Evolutionary conservation across 805 yeast species (phyloP).

Genomic region (Candida maris): DNA sequence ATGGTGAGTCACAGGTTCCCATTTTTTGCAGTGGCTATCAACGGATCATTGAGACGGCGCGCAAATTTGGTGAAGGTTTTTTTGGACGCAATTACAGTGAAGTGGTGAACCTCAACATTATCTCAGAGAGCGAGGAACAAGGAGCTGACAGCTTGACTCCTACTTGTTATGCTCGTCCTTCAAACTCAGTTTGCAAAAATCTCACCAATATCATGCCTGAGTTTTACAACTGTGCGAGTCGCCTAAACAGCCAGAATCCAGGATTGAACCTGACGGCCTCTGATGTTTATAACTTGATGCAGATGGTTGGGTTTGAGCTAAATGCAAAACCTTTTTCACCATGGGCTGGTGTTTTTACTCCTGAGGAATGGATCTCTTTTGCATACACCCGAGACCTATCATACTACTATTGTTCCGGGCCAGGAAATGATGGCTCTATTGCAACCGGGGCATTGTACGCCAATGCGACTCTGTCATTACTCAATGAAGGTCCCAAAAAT

Average conservation of each 20-base stretch:
- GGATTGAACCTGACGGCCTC: slow-evolving; percentile 45
- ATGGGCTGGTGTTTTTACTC: slow-evolving; percentile 62
- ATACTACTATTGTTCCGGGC: slow-evolving; percentile 56
- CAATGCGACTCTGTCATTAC: slow-evolving; percentile 35
- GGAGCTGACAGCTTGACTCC: slow-evolving; percentile 55
- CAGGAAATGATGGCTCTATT: slow-evolving; percentile 52
- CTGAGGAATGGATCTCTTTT: slow-evolving; percentile 58
- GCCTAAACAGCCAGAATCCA: slow-evolving; percentile 50
- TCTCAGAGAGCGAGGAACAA: slow-evolving; percentile 42
- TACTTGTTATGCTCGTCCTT: slow-evolving; percentile 28
- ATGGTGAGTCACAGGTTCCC: slow-evolving; percentile 35
- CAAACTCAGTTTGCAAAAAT: slow-evolving; percentile 31
- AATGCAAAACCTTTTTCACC: slow-evolving; percentile 63
- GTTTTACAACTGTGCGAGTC: slow-evolving; percentile 44
- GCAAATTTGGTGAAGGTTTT: slow-evolving; percentile 55
- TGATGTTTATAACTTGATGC: slow-evolving; percentile 51
- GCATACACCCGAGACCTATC: slow-evolving; percentile 54
- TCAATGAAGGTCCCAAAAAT: slow-evolving; percentile 21
- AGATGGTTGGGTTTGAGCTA: slow-evolving; percentile 66
- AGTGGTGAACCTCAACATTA: slow-evolving; percentile 35
- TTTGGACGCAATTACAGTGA: slow-evolving; percentile 40
- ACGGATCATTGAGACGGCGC: slow-evolving; percentile 50
- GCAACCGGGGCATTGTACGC: slow-evolving; percentile 56
- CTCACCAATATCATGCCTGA: slow-evolving; percentile 35
- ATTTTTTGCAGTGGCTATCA: slow-evolving; percentile 51